phyloP scores from a whole-genome alignment of 2,329 filamentous ascomycete genomes.

The Hypoxylon sp. region DNA sequence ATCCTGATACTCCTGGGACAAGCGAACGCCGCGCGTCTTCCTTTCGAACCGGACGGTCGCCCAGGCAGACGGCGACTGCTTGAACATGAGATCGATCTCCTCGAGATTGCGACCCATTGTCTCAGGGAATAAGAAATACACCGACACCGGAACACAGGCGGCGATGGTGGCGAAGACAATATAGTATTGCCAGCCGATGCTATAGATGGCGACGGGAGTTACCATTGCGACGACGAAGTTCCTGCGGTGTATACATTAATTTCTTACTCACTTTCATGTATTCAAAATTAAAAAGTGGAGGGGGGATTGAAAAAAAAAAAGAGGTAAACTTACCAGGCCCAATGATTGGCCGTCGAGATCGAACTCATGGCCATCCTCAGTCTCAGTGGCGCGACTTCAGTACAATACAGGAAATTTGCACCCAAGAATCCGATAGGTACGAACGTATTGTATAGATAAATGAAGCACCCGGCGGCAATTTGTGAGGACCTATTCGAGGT shows the following conservation, averaged over 20 bases:
- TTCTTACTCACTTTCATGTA: no score
- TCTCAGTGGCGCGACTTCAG: slow-evolving; percentile 69
- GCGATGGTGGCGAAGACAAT: slow-evolving; percentile 65
- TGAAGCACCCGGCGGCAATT: slow-evolving; percentile 68
- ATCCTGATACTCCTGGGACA: slow-evolving; percentile 54
- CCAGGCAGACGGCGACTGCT: slow-evolving; percentile 57
- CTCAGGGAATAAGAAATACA: slow-evolving; percentile 64
- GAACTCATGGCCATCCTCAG: slow-evolving; percentile 69
- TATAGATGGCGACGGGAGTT: slow-evolving; percentile 63
- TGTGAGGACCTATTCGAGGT: slow-evolving; percentile 62
- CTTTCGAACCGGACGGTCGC: slow-evolving; percentile 58
- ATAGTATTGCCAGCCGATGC: slow-evolving; percentile 67
- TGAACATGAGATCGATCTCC: slow-evolving; percentile 63
- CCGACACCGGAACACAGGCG: slow-evolving; percentile 61
- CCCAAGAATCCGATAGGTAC: slow-evolving; percentile 72
- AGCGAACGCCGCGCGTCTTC: slow-evolving; percentile 52
- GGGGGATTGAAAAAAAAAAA: slow-evolving; percentile 6
- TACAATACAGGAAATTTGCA: slow-evolving; percentile 72
- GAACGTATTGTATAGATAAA: slow-evolving; percentile 74
- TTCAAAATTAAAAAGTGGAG: background rate
- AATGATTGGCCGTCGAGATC: slow-evolving; percentile 69
- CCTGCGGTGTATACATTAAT: slow-evolving; percentile 38
- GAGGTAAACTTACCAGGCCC: slow-evolving; percentile 60
- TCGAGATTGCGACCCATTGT: slow-evolving; percentile 67
- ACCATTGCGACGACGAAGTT: slow-evolving; percentile 63